Base-by-base conservation (phyloP, 78 protist genomes). In the Ministeria vibrans region DNA sequence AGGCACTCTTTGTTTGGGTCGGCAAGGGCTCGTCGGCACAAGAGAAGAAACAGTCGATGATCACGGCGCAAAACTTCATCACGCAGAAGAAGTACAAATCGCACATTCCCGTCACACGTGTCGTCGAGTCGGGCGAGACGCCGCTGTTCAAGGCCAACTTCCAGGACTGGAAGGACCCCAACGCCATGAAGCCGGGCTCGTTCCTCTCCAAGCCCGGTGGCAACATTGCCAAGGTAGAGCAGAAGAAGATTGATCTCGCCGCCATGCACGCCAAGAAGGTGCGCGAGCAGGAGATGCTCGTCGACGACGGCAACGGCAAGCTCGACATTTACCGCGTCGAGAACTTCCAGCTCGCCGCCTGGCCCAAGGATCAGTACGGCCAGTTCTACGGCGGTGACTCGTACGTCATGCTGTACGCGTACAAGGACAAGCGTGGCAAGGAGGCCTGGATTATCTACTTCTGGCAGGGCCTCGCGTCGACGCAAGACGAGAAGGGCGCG, bases 401-500 rank as follows among this genome's bases (percentile, higher is more conserved):
- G 5, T 89, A 89, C 82, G 55, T 89, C 39, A 59, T 89, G 45
- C 82, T 36, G 6, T 80, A 75, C 86, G n/a, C 80, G 30, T 88
- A 82, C 77, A n/a, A 0, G 27, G 0, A 69, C 81, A 4, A 23
- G 49, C 0, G 15, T 27, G 11, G 71, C 38, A 0, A 27, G 28
- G 78, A 71, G 78, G 0, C 0, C 32, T 18, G 25, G 9, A 2
- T 81, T 43, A 11, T 81, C 76, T 89, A 85, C 75, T 82, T 71
- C 77, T 89, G 90, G 88, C 90, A 80, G 82, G 92, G 88, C 27
- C 18, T 15, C 62, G 66, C 76, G 38, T 64, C 82, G 34, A 18
- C 78, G 23, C 6, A 1, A 3, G 83, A 78, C 53, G 88, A 88
- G 81, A 1, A 41, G 30, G 83, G 83, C 36, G 83, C 90, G 22